A percentile compares a stretch with the other conserved stretches of the same genome.
phyloP scores from a whole-genome alignment of 768 basidiomycete species.

The Phlebiopsis flavidoalba region DNA sequence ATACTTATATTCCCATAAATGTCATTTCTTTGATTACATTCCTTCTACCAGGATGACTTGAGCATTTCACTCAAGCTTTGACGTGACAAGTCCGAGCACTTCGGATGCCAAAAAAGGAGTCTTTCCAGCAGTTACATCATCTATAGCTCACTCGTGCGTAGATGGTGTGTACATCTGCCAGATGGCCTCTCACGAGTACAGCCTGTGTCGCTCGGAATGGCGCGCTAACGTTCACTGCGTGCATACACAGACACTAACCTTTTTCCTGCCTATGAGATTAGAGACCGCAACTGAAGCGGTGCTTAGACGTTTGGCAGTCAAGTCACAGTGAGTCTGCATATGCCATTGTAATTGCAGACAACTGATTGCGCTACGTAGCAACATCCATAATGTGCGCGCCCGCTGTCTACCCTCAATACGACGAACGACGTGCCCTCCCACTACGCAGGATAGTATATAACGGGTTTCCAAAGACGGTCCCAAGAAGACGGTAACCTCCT shows the following conservation, averaged over 20 bases:
- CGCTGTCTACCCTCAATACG: not conserved
- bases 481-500: not conserved
- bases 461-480: too few species aligned
- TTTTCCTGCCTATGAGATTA: too few species aligned
- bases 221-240: too few species aligned
- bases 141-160: not conserved
- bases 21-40: not conserved
- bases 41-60: not conserved
- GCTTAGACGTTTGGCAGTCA: not conserved
- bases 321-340: not conserved
- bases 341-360: not conserved
- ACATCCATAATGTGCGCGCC: not conserved
- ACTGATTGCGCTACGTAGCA: not conserved
- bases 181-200: not conserved
- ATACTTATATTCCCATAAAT: constrained; percentile 1
- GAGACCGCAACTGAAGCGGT: not conserved
- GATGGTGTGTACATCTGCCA: not conserved
- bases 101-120: not conserved
- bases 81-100: not conserved
- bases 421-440: not conserved
- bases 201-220: not conserved
- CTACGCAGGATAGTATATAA: not conserved
- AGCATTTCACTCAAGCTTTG: not conserved
- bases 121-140: not conserved
- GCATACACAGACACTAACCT: too few species aligned